A percentile compares a stretch with the other conserved stretches of the same genome.
Conservation (phyloP, 2,329 filamentous ascomycete species). For the Lasiodiplodia sp. region DNA sequence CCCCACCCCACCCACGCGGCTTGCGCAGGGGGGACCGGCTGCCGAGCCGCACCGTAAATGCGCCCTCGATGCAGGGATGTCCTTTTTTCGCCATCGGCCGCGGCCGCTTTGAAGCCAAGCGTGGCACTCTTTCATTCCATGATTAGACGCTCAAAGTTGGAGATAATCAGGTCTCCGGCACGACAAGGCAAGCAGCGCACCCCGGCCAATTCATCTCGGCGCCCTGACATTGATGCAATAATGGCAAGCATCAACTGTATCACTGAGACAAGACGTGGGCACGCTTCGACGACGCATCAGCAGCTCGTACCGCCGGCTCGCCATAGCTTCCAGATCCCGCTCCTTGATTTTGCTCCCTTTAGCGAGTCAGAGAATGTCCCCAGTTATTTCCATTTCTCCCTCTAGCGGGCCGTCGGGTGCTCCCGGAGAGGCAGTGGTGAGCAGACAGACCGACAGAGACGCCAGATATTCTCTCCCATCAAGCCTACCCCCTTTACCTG, state of each 20-base stretch:
- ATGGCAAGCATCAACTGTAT: background rate
- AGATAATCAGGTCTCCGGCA: background rate
- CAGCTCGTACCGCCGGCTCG: background rate
- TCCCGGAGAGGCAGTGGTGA: background rate
- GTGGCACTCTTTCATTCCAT: background rate
- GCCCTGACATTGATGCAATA: constrained; percentile 1
- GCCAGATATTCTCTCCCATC: background rate
- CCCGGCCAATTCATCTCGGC: background rate
- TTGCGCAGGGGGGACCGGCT: constrained; percentile 8
- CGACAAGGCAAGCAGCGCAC: background rate
- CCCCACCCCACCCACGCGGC: background rate
- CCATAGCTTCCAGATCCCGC: constrained; percentile 3
- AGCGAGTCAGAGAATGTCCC: constrained; percentile 15
- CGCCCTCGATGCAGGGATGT: constrained; percentile 8
- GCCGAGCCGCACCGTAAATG: constrained; percentile 25
- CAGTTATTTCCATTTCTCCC: constrained; percentile 12
- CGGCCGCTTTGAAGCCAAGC: background rate
- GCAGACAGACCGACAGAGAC: background rate
- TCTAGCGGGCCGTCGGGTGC: constrained; percentile 14
- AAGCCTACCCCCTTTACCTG: background rate
- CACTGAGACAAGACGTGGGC: constrained; percentile 1
- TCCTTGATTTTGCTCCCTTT: background rate
- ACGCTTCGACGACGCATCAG: background rate
- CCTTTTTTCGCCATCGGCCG: background rate
- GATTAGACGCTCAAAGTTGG: background rate